Evolutionary conservation across 2,329 filamentous ascomycete genomes (phyloP), one percentile per base, ranked within the genome.

Genomic region (Hypoxylon sp.): DNA sequence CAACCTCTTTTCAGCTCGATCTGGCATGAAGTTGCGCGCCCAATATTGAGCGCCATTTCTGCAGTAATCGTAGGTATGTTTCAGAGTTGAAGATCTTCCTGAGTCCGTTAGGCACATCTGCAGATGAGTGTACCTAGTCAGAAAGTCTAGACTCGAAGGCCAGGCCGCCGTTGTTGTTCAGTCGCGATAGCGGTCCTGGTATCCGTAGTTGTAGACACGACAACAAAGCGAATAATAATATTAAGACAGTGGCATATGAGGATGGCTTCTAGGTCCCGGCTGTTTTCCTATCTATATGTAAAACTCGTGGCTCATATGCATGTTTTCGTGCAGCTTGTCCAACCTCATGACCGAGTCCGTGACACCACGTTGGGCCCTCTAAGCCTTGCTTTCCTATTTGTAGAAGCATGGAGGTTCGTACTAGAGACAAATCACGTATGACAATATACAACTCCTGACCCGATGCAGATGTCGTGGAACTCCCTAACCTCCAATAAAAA

Each of bases 401-500:
- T 61, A 47, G 42, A 27, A 29, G 15, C 31, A 27, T 21, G 35
- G 15, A 17, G 27, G 24, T 47, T 48, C 37, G 21, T 52, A 19
- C 10, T 21, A 47, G 58, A 19, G 31, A 42, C 60, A 44, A 55
- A 55, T 55, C 51, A 55, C n/a, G 13, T 48, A 56, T 17, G 42
- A 13, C 27, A 37, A 24, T 50, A 29, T n/a, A 29, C 46, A 47
- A 57, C 53, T 63, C 53, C 53, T 52, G 47, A 52, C 47, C 48
- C 24, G 35, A 57, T 48, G 35, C 46, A 62, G 46, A 52, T 46
- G 35, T 35, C 27, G 59, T 62, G 52, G 8, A 48, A 47, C 52
- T 19, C 48, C 59, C 44, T 35, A 21, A 3, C 17, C 3, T 39
- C 59, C 51, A 62, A 62, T 62, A 39, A 53, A 48, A 62, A 39